Evolutionary conservation across 192 early-diverging fungal genomes (phyloP).

Genomic region (Mortierella alpina): DNA sequence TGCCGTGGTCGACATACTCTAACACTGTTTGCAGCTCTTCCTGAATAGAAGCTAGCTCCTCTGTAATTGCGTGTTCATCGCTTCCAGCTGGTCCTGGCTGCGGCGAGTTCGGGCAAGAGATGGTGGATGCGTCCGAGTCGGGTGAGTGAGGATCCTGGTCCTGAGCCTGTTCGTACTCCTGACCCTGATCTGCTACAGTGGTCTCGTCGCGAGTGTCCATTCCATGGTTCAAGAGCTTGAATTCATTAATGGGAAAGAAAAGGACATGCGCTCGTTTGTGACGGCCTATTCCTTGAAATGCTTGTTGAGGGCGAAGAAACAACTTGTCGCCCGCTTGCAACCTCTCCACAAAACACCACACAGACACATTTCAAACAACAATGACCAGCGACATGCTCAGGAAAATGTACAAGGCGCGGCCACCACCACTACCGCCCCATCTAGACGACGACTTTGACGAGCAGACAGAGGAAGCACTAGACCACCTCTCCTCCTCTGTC

Average conservation of each 20-base stretch:
- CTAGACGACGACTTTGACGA: conserved; percentile 13
- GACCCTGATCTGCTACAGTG: neutral
- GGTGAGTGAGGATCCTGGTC: neutral
- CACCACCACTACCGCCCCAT: conserved; percentile 40
- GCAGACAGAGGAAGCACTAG: conserved; percentile 10
- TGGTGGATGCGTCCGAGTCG: conserved; percentile 29
- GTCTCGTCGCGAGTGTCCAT: conserved; percentile 10
- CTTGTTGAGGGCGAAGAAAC: neutral
- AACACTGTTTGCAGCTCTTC: conserved; percentile 72
- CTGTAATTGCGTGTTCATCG: neutral
- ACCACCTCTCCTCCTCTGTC: conserved; percentile 2
- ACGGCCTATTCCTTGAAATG: neutral
- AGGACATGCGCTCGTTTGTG: neutral
- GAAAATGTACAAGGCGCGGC: conserved; percentile 58
- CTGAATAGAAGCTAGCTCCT: conserved; percentile 58
- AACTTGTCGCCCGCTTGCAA: no score
- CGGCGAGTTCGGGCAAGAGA: conserved; percentile 26
- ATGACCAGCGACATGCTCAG: conserved; percentile 53
- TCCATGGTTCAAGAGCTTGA: conserved; percentile 4
- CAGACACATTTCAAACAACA: conserved; percentile 1
- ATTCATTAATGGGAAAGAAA: neutral
- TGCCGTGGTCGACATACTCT: conserved; percentile 69
- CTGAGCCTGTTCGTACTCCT: neutral
- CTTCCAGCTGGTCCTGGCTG: neutral
- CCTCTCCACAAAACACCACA: neutral